Evolutionary conservation across 768 basidiomycete genomes (phyloP).

Genomic region (Mrakia frigida): DNA sequence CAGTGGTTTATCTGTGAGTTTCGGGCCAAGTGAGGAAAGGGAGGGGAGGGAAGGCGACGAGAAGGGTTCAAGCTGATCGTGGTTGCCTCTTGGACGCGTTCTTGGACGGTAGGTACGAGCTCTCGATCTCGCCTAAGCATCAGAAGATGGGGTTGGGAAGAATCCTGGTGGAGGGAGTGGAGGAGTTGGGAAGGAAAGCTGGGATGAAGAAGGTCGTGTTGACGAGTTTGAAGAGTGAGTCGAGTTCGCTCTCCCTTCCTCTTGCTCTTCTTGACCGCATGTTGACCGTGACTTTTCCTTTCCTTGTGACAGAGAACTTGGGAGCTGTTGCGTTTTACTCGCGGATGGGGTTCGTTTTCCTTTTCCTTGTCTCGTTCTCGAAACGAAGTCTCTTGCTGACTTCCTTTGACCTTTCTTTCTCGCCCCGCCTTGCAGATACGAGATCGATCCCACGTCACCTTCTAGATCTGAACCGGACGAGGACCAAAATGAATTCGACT

Average conservation of each 20-base stretch:
- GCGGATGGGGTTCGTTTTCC: not conserved
- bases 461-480: not conserved
- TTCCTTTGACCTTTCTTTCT: not conserved
- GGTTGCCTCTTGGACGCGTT: not conserved
- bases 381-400: not conserved
- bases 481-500: not conserved
- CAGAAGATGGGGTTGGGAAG: slow-evolving; percentile 9
- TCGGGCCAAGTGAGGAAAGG: not conserved
- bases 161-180: not conserved
- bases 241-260: not conserved
- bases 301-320: not conserved
- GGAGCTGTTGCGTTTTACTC: not conserved
- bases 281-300: not conserved
- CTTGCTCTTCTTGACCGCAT: no score
- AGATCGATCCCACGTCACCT: slow-evolving; percentile 7
- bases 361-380: not conserved
- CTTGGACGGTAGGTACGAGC: not conserved
- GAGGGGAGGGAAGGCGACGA: not conserved
- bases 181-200: not conserved
- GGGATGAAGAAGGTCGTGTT: slow-evolving; percentile 20
- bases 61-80: not conserved
- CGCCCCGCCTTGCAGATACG: not conserved
- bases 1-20: slow-evolving; percentile 7
- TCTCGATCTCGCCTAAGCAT: slow-evolving; percentile 6
- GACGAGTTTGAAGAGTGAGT: slow-evolving; percentile 12